These are phyloP conservation scores for Cordyceps fumosorosea DNA, from an alignment of 2,329 filamentous ascomycete genomes.

Conservation along the genomic window DNA sequence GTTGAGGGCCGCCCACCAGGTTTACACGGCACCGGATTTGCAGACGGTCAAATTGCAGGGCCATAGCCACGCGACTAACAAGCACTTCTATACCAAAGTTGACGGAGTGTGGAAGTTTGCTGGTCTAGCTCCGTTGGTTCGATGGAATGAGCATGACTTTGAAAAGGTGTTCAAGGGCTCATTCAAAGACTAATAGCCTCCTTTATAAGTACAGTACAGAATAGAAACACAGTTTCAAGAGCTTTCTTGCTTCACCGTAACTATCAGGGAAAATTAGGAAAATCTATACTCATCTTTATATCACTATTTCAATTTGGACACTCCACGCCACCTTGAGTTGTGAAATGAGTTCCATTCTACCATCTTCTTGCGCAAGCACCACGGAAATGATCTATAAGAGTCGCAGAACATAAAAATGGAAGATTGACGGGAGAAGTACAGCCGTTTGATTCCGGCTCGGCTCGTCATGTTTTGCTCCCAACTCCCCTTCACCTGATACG, in stretches of 20 bases:
- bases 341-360: not conserved
- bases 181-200: not conserved
- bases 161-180: slow-evolving; percentile 41
- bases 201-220: not conserved
- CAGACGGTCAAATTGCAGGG: slow-evolving; percentile 46
- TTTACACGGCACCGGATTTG: slow-evolving; percentile 44
- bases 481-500: not conserved
- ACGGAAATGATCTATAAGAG: not conserved
- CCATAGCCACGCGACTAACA: slow-evolving; percentile 52
- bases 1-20: slow-evolving; percentile 54
- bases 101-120: slow-evolving; percentile 58
- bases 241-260: not conserved
- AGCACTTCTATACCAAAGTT: slow-evolving; percentile 51
- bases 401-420: too few relatives aligned
- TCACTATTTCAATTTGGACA: not conserved
- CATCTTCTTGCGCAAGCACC: not conserved
- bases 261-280: not conserved
- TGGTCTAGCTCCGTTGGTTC: slow-evolving; percentile 47
- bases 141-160: slow-evolving; percentile 52
- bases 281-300: not conserved
- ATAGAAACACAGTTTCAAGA: not conserved
- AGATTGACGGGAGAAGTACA: not conserved
- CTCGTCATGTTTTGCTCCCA: not conserved
- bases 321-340: not conserved
- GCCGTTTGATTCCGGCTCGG: not conserved